These are phyloP conservation scores for Aspergillus sp. DNA, from an alignment of 2,329 filamentous ascomycete species.

Conservation along the genomic window DNA sequence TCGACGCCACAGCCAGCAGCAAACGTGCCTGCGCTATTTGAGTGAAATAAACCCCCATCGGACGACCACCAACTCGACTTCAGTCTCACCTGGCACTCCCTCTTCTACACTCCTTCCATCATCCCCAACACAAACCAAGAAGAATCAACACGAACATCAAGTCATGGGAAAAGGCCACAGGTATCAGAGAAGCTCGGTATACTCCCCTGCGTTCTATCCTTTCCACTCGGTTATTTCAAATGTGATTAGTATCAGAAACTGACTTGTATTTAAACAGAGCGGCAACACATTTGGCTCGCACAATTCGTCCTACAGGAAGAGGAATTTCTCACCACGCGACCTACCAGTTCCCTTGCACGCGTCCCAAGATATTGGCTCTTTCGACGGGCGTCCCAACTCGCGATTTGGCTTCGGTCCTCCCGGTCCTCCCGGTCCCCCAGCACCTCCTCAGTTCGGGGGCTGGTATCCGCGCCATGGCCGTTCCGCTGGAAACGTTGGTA, in stretches of 20 bases:
- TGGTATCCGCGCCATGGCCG: not conserved
- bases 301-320: not conserved
- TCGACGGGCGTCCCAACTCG: not conserved
- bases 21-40: constrained; percentile 6
- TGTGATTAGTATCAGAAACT: not conserved
- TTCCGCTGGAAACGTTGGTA: not conserved
- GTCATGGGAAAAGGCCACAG: constrained; percentile 4
- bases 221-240: not conserved
- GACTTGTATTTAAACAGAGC: not conserved
- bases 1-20: not conserved
- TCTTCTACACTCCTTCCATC: not conserved
- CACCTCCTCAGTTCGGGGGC: not conserved
- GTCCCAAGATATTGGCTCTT: not conserved
- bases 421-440: not conserved
- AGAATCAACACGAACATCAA: not conserved
- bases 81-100: not conserved
- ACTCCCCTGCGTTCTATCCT: not conserved
- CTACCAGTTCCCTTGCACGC: not conserved
- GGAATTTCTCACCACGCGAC: not conserved
- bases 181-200: constrained; percentile 8
- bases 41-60: not conserved
- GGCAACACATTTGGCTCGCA: not conserved
- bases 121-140: not conserved
- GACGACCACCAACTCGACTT: not conserved
- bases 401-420: not conserved